phyloP scores from a whole-genome alignment of 306 rosid genomes.

The Echinosophora koreensis region DNA sequence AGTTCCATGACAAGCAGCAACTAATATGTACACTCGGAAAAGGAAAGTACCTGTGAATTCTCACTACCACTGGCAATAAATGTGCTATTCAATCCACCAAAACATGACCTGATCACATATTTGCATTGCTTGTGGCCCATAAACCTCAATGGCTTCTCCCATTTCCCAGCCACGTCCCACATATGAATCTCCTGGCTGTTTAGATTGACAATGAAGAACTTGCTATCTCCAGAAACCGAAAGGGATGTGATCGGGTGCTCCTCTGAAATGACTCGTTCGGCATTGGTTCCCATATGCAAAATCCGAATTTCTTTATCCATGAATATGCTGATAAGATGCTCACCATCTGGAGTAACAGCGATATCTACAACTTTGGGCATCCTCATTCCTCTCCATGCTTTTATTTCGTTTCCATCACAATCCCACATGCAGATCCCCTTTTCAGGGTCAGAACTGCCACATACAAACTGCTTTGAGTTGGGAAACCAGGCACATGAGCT shows the following conservation, averaged over 20 bases:
- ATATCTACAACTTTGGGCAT: conserved; percentile 88
- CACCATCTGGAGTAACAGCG: conserved; percentile 74
- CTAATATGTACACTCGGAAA: background rate
- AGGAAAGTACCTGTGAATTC: conserved; percentile 71
- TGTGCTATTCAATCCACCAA: conserved; percentile 77
- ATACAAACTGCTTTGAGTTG: conserved; percentile 72
- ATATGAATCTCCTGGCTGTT: conserved; percentile 91
- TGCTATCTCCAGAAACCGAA: conserved; percentile 75
- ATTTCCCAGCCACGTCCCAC: conserved; percentile 88
- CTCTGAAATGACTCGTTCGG: conserved; percentile 74
- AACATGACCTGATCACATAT: conserved; percentile 91
- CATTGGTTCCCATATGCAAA: conserved; percentile 66
- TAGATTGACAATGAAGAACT: conserved; percentile 83
- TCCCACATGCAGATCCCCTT: conserved; percentile 91
- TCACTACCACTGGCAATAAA: conserved; percentile 96
- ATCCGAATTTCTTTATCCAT: conserved; percentile 78
- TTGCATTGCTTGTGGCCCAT: conserved; percentile 73
- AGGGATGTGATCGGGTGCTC: conserved; percentile 73
- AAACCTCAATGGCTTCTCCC: conserved; percentile 67
- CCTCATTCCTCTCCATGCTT: conserved; percentile 86
- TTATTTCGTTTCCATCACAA: conserved; percentile 74
- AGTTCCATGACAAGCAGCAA: background rate
- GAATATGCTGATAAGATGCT: conserved; percentile 80
- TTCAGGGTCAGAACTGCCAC: conserved; percentile 84
- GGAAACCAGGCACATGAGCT: conserved; percentile 97